These are phyloP conservation scores for Podospora conica DNA, from an alignment of 495 filamentous ascomycete genomes.

Conservation along the genomic window DNA sequence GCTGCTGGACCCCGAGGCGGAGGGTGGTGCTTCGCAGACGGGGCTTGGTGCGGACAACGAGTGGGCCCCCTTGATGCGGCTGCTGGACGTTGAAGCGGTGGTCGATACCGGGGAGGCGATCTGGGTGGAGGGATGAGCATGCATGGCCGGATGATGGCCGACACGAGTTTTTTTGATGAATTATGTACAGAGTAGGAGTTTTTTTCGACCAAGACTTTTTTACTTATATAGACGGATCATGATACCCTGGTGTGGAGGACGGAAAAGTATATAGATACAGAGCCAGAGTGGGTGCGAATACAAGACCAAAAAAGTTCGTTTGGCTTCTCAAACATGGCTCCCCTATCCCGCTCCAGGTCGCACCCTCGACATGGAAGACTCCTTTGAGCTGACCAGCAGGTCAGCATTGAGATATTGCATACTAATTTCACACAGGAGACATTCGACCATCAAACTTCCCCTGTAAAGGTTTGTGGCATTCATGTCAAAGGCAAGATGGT, in stretches of 20 bases:
- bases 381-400: too few species aligned
- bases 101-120: conserved; percentile 7
- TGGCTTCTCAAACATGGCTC: background rate
- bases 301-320: background rate
- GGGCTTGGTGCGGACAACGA: conserved; percentile 24
- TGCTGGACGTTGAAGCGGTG: conserved; percentile 28
- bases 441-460: too few species aligned
- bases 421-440: too few species aligned
- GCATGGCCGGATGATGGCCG: background rate
- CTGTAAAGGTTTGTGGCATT: background rate
- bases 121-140: background rate
- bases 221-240: background rate
- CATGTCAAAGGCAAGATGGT: background rate
- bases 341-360: too few species aligned
- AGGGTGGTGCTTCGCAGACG: conserved; percentile 6
- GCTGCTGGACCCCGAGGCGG: background rate
- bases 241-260: background rate
- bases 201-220: background rate
- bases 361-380: too few species aligned
- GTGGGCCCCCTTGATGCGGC: conserved; percentile 32
- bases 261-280: background rate
- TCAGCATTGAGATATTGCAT: too few species aligned
- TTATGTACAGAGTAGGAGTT: background rate
- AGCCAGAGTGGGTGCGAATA: background rate
- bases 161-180: background rate